Percentiles rank a stretch among this genome's conserved stretches.
Evolutionary conservation across 495 filamentous ascomycete genomes (phyloP).

Genomic region (Darksidea phi): DNA sequence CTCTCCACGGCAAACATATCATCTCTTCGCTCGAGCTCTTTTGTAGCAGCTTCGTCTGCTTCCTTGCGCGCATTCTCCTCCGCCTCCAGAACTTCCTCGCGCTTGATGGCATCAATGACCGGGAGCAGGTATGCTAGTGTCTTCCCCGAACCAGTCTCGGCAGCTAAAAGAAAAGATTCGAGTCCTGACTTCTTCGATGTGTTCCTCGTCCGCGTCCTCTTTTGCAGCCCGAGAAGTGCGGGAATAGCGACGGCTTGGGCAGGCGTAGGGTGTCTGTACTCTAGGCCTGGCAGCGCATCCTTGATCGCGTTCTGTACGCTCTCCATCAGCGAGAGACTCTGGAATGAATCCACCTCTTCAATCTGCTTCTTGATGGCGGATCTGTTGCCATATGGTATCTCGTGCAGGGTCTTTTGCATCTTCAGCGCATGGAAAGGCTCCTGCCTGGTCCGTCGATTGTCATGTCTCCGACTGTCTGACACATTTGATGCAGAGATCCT

Average conservation of each 20-base stretch:
- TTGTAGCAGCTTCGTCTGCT: slow-evolving; percentile 52
- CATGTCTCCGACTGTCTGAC: neutral
- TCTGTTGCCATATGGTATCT: slow-evolving; percentile 71
- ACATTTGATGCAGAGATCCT: slow-evolving; percentile 2
- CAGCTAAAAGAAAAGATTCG: slow-evolving; percentile 81
- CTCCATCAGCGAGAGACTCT: slow-evolving; percentile 72
- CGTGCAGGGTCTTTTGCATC: slow-evolving; percentile 80
- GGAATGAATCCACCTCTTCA: slow-evolving; percentile 68
- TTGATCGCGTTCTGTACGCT: slow-evolving; percentile 69
- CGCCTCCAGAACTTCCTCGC: slow-evolving; percentile 62
- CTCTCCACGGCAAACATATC: slow-evolving; percentile 56
- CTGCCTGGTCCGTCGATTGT: slow-evolving; percentile 4
- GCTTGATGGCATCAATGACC: slow-evolving; percentile 76
- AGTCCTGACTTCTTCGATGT: slow-evolving; percentile 47
- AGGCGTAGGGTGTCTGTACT: slow-evolving; percentile 74
- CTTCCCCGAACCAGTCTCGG: slow-evolving; percentile 96
- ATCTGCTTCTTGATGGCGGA: slow-evolving; percentile 67
- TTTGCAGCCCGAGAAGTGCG: slow-evolving; percentile 58
- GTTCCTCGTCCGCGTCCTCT: slow-evolving; percentile 36
- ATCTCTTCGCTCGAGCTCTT: slow-evolving; percentile 49
- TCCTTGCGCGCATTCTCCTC: slow-evolving; percentile 46
- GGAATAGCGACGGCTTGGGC: slow-evolving; percentile 89
- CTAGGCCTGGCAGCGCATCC: slow-evolving; percentile 69
- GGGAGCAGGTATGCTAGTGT: slow-evolving; percentile 90
- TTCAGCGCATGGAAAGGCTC: slow-evolving; percentile 78